These are phyloP conservation scores for Puccinia coronata DNA, from an alignment of 1,284 basidiomycete genomes.

Conservation along the genomic window DNA sequence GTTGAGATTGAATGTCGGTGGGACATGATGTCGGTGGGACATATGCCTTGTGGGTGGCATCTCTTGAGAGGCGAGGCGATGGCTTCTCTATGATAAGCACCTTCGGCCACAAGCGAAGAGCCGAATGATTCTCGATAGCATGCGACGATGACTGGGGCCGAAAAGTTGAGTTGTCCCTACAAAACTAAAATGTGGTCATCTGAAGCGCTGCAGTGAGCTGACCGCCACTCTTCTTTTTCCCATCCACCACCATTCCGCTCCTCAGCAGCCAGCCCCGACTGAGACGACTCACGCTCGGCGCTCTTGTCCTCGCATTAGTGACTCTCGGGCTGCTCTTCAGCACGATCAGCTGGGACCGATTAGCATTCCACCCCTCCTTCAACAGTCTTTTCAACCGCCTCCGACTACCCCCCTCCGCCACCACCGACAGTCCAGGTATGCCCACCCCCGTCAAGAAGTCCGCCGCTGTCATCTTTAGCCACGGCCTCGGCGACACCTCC, in stretches of 20 bases:
- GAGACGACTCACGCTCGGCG: neutral
- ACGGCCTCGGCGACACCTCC: slow-evolving; percentile 44
- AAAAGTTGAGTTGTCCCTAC: no score
- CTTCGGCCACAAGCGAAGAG: no score
- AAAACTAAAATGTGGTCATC: no score
- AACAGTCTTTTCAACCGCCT: neutral
- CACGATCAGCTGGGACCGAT: neutral
- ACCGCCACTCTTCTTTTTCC: no score
- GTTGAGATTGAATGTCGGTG: no score
- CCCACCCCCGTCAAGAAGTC: slow-evolving; percentile 1
- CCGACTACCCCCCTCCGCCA: neutral
- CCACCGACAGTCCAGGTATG: neutral
- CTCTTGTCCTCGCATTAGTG: neutral
- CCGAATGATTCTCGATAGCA: no score
- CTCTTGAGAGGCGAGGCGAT: no score
- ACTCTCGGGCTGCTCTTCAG: neutral
- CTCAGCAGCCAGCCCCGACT: neutral
- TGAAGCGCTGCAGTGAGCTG: no score
- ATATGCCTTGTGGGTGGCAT: no score
- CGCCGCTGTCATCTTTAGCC: slow-evolving; percentile 40
- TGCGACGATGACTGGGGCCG: no score
- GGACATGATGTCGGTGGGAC: no score
- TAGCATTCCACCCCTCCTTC: neutral
- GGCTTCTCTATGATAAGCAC: no score
- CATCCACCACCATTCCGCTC: neutral